Evolutionary conservation across 75 land plant genomes (phyloP).

Genomic region (Cupressus sempervirens): DNA sequence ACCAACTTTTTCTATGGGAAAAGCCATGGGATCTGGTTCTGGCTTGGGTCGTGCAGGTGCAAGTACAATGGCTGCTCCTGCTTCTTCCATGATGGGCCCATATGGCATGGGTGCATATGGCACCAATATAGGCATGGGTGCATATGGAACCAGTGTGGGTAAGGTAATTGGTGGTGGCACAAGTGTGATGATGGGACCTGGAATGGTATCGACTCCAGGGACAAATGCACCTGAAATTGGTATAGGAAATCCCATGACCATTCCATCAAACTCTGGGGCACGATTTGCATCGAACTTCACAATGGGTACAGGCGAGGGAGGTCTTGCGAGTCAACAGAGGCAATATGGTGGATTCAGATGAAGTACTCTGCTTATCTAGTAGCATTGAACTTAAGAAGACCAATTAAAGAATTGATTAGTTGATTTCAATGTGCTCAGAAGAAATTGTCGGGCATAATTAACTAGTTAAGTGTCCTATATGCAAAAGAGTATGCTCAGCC

Average conservation of each 20-base stretch:
- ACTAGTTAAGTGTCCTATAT: not conserved
- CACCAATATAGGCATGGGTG: not conserved
- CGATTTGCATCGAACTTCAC: slow-evolving; percentile 16
- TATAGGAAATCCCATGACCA: slow-evolving; percentile 38
- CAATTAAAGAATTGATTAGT: not conserved
- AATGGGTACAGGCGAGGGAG: slow-evolving; percentile 39
- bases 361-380: not conserved
- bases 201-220: slow-evolving; percentile 16
- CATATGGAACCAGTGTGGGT: not conserved
- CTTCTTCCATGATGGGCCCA: slow-evolving; percentile 18
- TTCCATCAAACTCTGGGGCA: slow-evolving; percentile 7
- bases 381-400: not conserved
- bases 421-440: not conserved
- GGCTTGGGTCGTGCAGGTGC: slow-evolving; percentile 46
- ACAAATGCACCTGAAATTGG: slow-evolving; percentile 16
- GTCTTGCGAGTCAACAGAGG: slow-evolving; percentile 16
- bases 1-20: slow-evolving; percentile 51
- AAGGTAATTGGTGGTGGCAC: not conserved
- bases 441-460: not conserved
- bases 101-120: slow-evolving; percentile 6
- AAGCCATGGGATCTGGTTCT: slow-evolving; percentile 87
- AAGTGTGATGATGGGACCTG: slow-evolving; percentile 12
- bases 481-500: not conserved
- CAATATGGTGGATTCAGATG: slow-evolving; percentile 43
- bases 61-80: slow-evolving; percentile 29